Evolutionary conservation across 257 asterid species (phyloP), one percentile per base, ranked within the genome.

Genomic region (Prunella vulgaris): DNA sequence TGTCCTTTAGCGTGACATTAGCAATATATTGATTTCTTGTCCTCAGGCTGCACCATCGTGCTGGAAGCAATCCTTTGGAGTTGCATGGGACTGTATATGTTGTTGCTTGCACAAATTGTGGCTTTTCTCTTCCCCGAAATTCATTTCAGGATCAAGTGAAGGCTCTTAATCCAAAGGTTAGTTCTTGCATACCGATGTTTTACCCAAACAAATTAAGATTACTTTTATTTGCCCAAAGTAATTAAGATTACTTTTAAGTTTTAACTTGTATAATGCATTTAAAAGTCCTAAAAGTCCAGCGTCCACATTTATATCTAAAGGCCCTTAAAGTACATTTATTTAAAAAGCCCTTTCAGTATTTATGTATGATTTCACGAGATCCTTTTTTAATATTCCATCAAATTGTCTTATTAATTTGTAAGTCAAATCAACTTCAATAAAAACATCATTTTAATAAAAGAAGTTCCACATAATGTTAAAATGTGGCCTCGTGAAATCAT

Each of bases 21-120:
- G 32, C 28, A 38, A 44, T 54, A 35, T 44, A 58, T 54, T 38
- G 21, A 2, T 68, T 38, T 66, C 68, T 71, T 68, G 14, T 66
- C 70, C 70, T 48, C 87, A 93, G 99, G 84, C 82, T 93, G 81
- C 99, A 93, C 71, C 99, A 93, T 80, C 91, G 87, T 70, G 95
- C 96, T 66, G 99, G 99, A 46, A 90, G 97, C 82, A 90, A 84
- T 71, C 99, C 99, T 60, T 89, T 93, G 28, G 99, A 93, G 81
- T 83, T 93, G 80, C 99, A 90, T 56, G 99, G 99, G 70, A 90
- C 97, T 21, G 99, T 93, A 17, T 88, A 93, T 52, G 72, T 71
- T 75, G 99, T 93, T 78, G 74, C 83, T 74, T 93, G 99, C 80
- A 87, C 86, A 15, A 83, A 82, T 24, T 93, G 99, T 76, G 94